phyloP scores from a whole-genome alignment of 2,329 filamentous ascomycete species.

The Clonostachys sp. region DNA sequence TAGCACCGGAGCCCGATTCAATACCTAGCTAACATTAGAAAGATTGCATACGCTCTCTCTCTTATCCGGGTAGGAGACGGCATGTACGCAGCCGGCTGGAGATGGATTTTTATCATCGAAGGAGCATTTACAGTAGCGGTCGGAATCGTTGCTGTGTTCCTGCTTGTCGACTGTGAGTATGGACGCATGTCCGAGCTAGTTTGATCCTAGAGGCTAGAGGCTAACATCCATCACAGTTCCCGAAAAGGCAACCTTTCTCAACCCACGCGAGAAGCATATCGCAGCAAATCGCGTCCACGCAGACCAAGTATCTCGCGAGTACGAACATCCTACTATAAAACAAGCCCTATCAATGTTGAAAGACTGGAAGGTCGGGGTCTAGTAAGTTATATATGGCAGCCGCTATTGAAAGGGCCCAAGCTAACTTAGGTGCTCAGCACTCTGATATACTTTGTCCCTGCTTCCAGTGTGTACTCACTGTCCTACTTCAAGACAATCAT shows the following conservation, averaged over 20 bases:
- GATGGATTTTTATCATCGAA: conserved; percentile 18
- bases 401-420: background rate
- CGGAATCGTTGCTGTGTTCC: conserved; percentile 9
- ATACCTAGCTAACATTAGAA: background rate
- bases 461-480: background rate
- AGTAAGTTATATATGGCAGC: background rate
- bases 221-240: background rate
- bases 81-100: conserved; percentile 3
- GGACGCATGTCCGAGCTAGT: background rate
- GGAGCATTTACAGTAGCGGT: conserved; percentile 11
- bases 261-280: background rate
- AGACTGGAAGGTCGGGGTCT: background rate
- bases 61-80: background rate
- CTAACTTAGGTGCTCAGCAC: background rate
- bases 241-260: background rate
- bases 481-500: background rate
- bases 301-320: background rate
- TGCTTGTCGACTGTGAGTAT: conserved; percentile 5
- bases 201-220: background rate
- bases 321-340: background rate
- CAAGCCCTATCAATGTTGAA: background rate
- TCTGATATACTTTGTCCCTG: background rate
- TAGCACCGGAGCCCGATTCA: background rate
- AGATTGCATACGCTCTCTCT: background rate
- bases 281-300: background rate